Conservation (phyloP, 345 rosid genomes). For the Syzygium oleosum region DNA sequence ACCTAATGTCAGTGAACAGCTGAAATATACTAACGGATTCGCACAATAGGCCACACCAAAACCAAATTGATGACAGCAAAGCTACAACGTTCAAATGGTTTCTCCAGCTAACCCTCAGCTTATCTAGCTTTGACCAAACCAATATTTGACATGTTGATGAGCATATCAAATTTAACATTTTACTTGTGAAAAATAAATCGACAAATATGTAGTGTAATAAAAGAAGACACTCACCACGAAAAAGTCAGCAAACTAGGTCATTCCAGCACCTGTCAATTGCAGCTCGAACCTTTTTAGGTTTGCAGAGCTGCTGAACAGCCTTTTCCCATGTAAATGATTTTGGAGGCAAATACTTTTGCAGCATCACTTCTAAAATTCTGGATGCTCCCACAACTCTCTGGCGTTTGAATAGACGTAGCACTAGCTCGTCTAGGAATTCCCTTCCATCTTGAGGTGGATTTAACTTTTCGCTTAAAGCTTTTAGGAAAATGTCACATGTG, state of each 20-base stretch:
- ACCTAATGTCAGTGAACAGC: background rate
- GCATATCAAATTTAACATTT: background rate
- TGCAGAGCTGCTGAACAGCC: slow-evolving; percentile 62
- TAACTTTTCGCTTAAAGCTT: slow-evolving; percentile 52
- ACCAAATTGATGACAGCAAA: background rate
- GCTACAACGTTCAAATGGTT: background rate
- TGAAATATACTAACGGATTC: background rate
- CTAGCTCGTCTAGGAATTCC: slow-evolving; percentile 75
- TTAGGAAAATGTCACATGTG: slow-evolving; percentile 76
- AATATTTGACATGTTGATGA: background rate
- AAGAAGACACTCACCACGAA: slow-evolving; percentile 1
- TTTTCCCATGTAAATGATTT: slow-evolving; percentile 52
- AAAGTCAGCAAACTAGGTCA: slow-evolving; percentile 32
- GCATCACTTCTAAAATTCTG: slow-evolving; percentile 63
- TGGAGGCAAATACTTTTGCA: slow-evolving; percentile 57
- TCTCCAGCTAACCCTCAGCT: background rate
- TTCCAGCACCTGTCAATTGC: slow-evolving; percentile 63
- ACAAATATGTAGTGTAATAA: background rate
- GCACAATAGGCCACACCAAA: background rate
- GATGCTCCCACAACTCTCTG: slow-evolving; percentile 63
- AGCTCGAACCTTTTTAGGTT: slow-evolving; percentile 51
- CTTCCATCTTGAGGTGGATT: slow-evolving; percentile 67
- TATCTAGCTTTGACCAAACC: background rate
- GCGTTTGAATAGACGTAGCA: slow-evolving; percentile 49
- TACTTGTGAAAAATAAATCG: background rate